phyloP scores from a whole-genome alignment of 163 green algal genomes.

The Coccomyxa subellipsoidea region DNA sequence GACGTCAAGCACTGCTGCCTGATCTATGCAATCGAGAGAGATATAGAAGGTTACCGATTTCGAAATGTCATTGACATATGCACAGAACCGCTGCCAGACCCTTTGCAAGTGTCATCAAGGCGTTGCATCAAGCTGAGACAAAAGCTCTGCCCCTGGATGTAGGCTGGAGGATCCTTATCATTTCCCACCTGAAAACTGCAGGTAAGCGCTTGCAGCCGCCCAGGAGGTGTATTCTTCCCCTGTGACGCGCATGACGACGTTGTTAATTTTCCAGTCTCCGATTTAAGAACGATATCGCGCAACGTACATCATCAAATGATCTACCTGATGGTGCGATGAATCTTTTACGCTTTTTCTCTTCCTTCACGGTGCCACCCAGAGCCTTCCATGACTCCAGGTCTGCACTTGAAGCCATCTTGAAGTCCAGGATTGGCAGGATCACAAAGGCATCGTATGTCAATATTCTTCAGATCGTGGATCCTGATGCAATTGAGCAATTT shows the following conservation, averaged over 20 bases:
- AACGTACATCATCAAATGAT: neutral
- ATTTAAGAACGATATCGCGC: neutral
- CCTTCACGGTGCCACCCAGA: neutral
- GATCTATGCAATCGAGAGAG: neutral
- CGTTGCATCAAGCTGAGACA: neutral
- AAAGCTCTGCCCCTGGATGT: neutral
- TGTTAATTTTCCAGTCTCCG: neutral
- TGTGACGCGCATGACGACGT: neutral
- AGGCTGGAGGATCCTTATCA: neutral
- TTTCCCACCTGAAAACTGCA: neutral
- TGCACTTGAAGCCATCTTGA: conserved; percentile 1
- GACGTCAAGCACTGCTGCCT: neutral
- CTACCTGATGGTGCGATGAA: conserved; percentile 13
- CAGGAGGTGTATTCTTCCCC: conserved; percentile 9
- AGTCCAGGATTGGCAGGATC: neutral
- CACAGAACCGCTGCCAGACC: neutral
- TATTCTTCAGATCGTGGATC: neutral
- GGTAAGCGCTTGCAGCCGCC: neutral
- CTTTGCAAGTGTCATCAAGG: neutral
- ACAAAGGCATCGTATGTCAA: neutral
- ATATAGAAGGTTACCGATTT: neutral
- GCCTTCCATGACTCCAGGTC: conserved; percentile 12
- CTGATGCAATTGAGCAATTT: neutral
- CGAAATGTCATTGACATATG: neutral
- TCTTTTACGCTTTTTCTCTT: conserved; percentile 4